These are phyloP conservation scores for Rhododendron griersonianum DNA, from an alignment of 148 eudicot species.

Conservation along the genomic window DNA sequence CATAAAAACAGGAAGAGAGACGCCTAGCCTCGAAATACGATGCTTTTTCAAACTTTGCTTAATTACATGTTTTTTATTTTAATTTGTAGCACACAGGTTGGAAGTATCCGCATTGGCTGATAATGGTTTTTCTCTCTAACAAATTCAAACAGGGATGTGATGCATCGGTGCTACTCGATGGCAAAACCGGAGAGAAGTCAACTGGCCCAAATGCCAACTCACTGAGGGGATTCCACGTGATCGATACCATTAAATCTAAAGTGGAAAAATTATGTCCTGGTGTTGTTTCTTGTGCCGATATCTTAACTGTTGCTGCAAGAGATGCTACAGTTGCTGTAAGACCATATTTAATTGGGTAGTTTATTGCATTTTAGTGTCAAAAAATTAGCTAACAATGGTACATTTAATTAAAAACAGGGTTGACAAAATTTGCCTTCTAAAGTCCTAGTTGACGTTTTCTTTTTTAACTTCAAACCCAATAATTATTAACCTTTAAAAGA, in stretches of 20 bases:
- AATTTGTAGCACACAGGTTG: neutral
- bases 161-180: constrained; percentile 54
- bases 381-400: neutral
- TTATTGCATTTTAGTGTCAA: neutral
- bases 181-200: constrained; percentile 47
- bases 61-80: neutral
- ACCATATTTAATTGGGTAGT: too few relatives aligned
- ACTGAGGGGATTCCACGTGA: constrained; percentile 53
- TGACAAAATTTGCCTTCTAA: too few relatives aligned
- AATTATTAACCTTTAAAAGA: too few relatives aligned
- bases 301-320: constrained; percentile 49
- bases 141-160: constrained; percentile 51
- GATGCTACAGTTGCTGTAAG: constrained; percentile 55
- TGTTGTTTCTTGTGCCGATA: constrained; percentile 70
- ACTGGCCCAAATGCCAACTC: constrained; percentile 50
- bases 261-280: constrained; percentile 47
- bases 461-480: too few relatives aligned
- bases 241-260: constrained; percentile 55
- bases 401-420: too few relatives aligned
- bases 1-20: neutral
- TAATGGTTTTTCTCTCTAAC: neutral
- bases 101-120: neutral
- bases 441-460: too few relatives aligned
- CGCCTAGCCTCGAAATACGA: neutral
- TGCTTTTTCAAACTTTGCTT: neutral